Conservation (phyloP, 148 eudicot species). For the Heliosperma pusillum region DNA sequence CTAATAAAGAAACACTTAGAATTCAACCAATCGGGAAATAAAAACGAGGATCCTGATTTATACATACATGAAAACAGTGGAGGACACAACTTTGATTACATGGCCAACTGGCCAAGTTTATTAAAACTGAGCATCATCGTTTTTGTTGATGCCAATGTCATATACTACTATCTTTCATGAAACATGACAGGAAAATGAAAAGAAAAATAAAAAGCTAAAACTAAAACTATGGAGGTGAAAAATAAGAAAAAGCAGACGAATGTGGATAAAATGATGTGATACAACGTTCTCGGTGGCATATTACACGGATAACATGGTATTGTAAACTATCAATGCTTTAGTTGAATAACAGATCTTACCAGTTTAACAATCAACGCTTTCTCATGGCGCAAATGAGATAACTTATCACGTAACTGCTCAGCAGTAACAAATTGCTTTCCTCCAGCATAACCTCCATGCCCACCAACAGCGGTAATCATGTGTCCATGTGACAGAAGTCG, state of each 20-base stretch:
- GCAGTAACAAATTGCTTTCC: constrained; percentile 94
- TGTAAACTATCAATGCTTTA: constrained; percentile 5
- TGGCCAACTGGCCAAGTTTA: background rate
- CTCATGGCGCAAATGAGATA: constrained; percentile 87
- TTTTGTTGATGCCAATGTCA: too few relatives aligned
- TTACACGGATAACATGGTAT: background rate
- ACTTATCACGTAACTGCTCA: constrained; percentile 83
- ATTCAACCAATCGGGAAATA: background rate
- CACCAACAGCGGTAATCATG: constrained; percentile 98
- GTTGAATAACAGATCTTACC: constrained; percentile 37
- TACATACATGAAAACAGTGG: background rate
- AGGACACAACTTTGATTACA: background rate
- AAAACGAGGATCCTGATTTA: background rate
- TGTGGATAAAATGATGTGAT: background rate
- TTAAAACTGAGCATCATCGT: background rate
- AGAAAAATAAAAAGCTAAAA: background rate
- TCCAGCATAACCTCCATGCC: constrained; percentile 95
- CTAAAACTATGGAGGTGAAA: too few relatives aligned
- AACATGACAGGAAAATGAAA: too few relatives aligned
- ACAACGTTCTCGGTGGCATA: background rate
- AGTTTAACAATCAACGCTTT: constrained; percentile 88
- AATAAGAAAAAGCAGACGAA: background rate
- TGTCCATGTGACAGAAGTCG: constrained; percentile 89
- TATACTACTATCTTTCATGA: too few relatives aligned
- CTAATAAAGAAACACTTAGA: background rate